Percentiles rank a stretch among this genome's conserved stretches.
Evolutionary conservation across 164 flowering plant genomes (phyloP).

Genomic region (Aristolochia californica): DNA sequence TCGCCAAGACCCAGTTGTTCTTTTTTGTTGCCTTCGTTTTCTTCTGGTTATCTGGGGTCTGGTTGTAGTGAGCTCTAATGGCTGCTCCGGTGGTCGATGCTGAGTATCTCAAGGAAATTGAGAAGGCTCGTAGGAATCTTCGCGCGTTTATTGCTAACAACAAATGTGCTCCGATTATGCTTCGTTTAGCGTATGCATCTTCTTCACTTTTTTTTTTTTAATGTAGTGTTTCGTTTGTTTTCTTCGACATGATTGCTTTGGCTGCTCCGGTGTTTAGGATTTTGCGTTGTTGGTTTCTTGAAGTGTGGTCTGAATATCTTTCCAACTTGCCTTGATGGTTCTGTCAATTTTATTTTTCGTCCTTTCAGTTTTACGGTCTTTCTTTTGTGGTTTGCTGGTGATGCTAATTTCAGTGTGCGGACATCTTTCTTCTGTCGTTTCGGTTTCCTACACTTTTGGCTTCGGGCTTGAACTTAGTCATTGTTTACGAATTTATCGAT

Average conservation of each 20-base stretch:
- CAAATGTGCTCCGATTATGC: constrained; percentile 95
- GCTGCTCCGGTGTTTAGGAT: not conserved
- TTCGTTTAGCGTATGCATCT: constrained; percentile 72
- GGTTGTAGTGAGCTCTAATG: constrained; percentile 26
- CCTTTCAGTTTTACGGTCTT: no score
- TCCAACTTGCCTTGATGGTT: no score
- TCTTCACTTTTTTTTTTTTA: constrained; percentile 5
- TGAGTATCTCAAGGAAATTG: constrained; percentile 71
- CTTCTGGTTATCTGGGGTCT: not conserved
- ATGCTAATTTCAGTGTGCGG: no score
- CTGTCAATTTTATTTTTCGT: no score
- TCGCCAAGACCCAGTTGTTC: not conserved
- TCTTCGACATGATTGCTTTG: constrained; percentile 5
- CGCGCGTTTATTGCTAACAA: constrained; percentile 74
- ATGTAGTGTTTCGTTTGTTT: not conserved
- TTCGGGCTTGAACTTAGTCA: no score
- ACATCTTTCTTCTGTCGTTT: no score
- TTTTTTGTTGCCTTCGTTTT: not conserved
- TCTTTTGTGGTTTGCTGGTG: no score
- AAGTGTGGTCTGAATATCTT: not conserved
- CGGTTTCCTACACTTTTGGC: no score
- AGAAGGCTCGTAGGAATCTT: constrained; percentile 85
- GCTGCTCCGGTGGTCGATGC: constrained; percentile 65
- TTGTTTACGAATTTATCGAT: no score
- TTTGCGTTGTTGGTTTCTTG: no score